Evolutionary conservation across 768 basidiomycete genomes (phyloP).

Genomic region (Russula foetens): DNA sequence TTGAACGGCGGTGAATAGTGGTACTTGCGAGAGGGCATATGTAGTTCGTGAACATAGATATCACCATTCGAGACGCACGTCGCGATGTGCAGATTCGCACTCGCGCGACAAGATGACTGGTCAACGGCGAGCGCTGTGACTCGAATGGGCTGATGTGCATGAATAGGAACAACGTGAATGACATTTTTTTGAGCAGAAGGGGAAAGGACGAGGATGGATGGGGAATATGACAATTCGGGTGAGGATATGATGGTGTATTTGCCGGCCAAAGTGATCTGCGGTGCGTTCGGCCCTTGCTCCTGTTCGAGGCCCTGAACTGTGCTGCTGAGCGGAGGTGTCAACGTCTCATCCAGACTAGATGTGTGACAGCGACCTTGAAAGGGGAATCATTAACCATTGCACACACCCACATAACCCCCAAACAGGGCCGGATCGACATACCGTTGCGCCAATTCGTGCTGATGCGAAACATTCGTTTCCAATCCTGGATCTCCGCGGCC

Average conservation of each 20-base stretch:
- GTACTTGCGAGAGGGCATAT: slow-evolving; percentile 35
- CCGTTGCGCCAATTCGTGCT: slow-evolving; percentile 78
- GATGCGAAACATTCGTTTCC: slow-evolving; percentile 85
- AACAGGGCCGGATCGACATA: slow-evolving; percentile 28
- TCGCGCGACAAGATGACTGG: slow-evolving; percentile 56
- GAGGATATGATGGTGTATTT: slow-evolving; percentile 12
- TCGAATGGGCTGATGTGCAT: slow-evolving; percentile 26
- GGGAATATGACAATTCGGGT: slow-evolving; percentile 41
- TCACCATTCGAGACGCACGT: slow-evolving; percentile 63
- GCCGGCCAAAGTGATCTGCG: slow-evolving; percentile 15
- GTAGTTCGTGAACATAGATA: slow-evolving; percentile 50
- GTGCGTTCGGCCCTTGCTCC: slow-evolving; percentile 13
- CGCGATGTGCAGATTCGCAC: slow-evolving; percentile 37
- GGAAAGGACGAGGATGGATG: slow-evolving; percentile 44
- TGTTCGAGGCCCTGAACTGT: neutral
- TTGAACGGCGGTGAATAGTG: slow-evolving; percentile 40
- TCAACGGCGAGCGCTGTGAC: slow-evolving; percentile 68
- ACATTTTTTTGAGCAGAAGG: slow-evolving; percentile 31
- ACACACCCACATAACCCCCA: neutral
- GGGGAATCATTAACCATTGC: neutral
- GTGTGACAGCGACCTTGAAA: slow-evolving; percentile 49
- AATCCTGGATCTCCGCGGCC: slow-evolving; percentile 40
- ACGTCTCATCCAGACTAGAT: slow-evolving; percentile 3
- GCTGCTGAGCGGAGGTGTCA: neutral
- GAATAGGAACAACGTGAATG: slow-evolving; percentile 37